Base-by-base conservation (phyloP, 1,284 basidiomycete genomes). In the Boletus calvinii region DNA sequence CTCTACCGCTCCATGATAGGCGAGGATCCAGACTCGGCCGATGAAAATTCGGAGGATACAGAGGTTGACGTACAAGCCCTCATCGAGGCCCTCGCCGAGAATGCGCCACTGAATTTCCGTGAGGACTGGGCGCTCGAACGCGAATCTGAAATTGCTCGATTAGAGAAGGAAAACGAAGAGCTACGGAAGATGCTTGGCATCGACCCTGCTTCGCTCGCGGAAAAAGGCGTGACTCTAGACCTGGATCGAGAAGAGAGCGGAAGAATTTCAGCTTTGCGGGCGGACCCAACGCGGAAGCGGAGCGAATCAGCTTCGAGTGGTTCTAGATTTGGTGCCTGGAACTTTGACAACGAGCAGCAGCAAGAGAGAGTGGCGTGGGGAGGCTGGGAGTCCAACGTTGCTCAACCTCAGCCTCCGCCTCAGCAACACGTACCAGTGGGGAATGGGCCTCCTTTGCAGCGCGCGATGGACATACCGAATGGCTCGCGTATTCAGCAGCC, bases 71-170 rank as follows among this genome's bases (percentile, higher is more conserved):
- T 83, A 11, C 66, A 70, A 24, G 59, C 61, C 1, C 72, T 83
- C 9, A 56, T 82, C n/a, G 72, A 77, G 34, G 54, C 67, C 10
- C 66, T 81, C 39, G 71, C 74, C 43, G 66, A 72, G 11, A 45
- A 47, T 30, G 20, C 54, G 30, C 22, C 57, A 22, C 15, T 48
- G 17, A 50, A 54, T 41, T 48, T 58, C 30, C 52, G 47, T 18
- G 56, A 56, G 26, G 92, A 96, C 70, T 94, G 93, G 90, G 84
- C 89, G 0, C 59, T 87, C 53, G 90, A 93, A 67, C 80, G 94
- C 53, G 94, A 96, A 67, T 75, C 75, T 59, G 92, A 96, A 73
- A 89, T 95, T 53, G 64, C 78, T 32, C 79, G 92, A 35, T 73
- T 98, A 34, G 84, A 89, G 66, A 75, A 74, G 50, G 94, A 96